These are phyloP conservation scores for Amphirosellinia nigrospora DNA, from an alignment of 495 filamentous ascomycete species.

Conservation along the genomic window DNA sequence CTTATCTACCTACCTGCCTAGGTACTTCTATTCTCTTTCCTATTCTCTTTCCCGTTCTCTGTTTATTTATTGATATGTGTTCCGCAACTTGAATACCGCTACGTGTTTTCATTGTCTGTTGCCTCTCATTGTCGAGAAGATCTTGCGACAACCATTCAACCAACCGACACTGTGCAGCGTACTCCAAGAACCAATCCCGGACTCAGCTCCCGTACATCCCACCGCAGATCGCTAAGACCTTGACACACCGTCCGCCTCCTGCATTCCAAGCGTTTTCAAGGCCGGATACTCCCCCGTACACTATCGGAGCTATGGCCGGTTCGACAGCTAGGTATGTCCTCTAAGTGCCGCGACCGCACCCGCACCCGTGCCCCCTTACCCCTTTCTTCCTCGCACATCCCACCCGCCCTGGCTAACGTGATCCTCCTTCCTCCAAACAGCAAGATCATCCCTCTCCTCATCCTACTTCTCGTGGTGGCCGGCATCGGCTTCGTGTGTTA, in stretches of 20 bases:
- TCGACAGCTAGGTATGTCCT: conserved; percentile 20
- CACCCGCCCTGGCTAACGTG: conserved; percentile 11
- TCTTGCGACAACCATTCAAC: background rate
- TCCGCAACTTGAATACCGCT: background rate
- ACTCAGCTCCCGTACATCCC: background rate
- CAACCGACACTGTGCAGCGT: background rate
- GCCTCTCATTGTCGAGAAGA: background rate
- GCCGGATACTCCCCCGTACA: background rate
- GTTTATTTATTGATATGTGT: background rate
- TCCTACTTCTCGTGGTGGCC: conserved; percentile 70
- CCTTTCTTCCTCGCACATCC: conserved; percentile 5
- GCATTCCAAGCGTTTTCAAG: background rate
- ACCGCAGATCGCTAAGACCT: conserved; percentile 11
- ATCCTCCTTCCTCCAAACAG: conserved; percentile 35
- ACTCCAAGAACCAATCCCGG: background rate
- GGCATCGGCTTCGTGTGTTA: conserved; percentile 71
- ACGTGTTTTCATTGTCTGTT: background rate
- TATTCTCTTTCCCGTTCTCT: background rate
- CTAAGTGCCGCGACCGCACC: background rate
- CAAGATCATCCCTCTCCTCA: conserved; percentile 73
- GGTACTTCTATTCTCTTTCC: too few species aligned
- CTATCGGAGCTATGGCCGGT: conserved; percentile 7
- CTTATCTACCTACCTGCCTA: background rate
- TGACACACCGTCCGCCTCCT: background rate
- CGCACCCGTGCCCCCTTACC: background rate